Conservation (phyloP, 2,329 filamentous ascomycete species). For the Orbilia oligospora region DNA sequence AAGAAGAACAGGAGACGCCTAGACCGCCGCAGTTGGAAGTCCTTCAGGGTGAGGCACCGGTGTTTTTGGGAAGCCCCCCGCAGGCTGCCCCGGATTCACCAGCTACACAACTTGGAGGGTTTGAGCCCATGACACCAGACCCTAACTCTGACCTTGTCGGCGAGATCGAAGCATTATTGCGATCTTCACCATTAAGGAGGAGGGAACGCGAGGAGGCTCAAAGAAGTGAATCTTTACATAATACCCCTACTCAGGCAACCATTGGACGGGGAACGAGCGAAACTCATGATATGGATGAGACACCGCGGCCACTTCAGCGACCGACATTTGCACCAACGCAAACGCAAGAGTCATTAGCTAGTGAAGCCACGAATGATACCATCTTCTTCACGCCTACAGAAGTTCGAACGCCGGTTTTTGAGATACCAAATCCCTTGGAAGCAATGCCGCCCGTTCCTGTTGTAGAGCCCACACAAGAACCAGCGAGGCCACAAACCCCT, state of each 20-base stretch:
- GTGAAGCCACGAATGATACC: constrained; percentile 51
- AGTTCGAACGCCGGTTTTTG: constrained; percentile 24
- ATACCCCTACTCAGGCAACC: constrained; percentile 26
- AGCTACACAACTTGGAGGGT: constrained; percentile 20
- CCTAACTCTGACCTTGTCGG: constrained; percentile 56
- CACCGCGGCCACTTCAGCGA: constrained; percentile 40
- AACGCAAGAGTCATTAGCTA: constrained; percentile 44
- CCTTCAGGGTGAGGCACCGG: neutral
- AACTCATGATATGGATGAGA: constrained; percentile 18
- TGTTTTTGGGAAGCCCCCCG: constrained; percentile 27
- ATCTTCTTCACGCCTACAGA: constrained; percentile 57
- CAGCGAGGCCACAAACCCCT: constrained; percentile 17
- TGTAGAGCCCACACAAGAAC: neutral
- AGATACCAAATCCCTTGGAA: constrained; percentile 36
- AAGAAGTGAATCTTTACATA: constrained; percentile 3
- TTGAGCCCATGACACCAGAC: constrained; percentile 48
- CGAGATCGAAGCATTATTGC: constrained; percentile 54
- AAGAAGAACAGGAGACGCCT: constrained; percentile 33
- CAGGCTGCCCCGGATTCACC: constrained; percentile 39
- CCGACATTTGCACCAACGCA: constrained; percentile 33
- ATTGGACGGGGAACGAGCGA: constrained; percentile 1
- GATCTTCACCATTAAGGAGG: constrained; percentile 43
- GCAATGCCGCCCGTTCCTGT: constrained; percentile 29
- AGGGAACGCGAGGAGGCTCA: constrained; percentile 29
- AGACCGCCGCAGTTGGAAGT: neutral